These are phyloP conservation scores for Mucuna pruriens DNA, from an alignment of 306 rosid species.

Conservation along the genomic window DNA sequence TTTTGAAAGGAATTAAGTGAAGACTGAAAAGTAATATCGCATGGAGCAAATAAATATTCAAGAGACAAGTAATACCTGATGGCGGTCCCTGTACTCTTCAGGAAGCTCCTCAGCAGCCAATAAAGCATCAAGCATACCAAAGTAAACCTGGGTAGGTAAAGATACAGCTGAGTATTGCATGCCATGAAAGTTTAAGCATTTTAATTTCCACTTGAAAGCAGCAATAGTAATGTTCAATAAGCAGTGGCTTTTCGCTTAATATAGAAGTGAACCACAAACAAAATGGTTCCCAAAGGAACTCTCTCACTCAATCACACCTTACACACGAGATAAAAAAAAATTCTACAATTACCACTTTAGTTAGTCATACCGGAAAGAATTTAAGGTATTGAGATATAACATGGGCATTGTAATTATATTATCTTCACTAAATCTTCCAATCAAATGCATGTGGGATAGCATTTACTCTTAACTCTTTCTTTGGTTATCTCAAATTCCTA, in stretches of 20 bases:
- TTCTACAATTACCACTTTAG: slow-evolving; percentile 4
- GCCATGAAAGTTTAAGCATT: slow-evolving; percentile 29
- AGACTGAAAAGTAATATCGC: slow-evolving; percentile 7
- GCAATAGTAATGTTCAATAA: neutral
- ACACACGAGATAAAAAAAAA: neutral
- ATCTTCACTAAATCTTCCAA: slow-evolving; percentile 11
- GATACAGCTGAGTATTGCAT: slow-evolving; percentile 37
- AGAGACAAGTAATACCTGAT: slow-evolving; percentile 64
- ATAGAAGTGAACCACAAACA: slow-evolving; percentile 14
- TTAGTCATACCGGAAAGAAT: slow-evolving; percentile 4
- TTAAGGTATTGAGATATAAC: slow-evolving; percentile 23
- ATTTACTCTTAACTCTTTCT: neutral
- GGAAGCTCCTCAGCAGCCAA: slow-evolving; percentile 98
- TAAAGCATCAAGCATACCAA: slow-evolving; percentile 99
- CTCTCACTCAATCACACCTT: slow-evolving; percentile 2
- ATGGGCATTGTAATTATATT: neutral
- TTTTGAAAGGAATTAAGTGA: slow-evolving; percentile 7
- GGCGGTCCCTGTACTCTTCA: slow-evolving; percentile 83
- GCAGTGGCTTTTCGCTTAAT: neutral
- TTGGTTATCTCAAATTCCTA: slow-evolving; percentile 9
- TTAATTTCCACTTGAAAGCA: slow-evolving; percentile 31
- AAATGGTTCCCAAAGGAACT: slow-evolving; percentile 17
- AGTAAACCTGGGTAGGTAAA: slow-evolving; percentile 73
- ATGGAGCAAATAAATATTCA: slow-evolving; percentile 5
- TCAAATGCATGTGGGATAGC: neutral